Percentiles rank a stretch among this genome's conserved stretches.
Conservation (phyloP, 805 yeast species). For the Saccharomycopsis capsularis region DNA sequence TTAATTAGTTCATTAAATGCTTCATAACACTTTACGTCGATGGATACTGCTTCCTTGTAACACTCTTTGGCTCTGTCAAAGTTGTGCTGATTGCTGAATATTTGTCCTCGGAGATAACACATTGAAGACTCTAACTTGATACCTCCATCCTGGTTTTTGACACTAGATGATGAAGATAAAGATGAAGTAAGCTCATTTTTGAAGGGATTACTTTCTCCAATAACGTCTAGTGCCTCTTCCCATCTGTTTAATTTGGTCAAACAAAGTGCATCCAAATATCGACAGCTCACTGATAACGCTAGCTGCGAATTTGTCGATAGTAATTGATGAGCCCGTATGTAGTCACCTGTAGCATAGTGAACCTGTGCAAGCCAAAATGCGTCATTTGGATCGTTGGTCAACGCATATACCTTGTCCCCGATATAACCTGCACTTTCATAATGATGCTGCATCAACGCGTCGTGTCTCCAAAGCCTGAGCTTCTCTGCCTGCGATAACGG, state of each 20-base stretch:
- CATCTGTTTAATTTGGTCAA: conserved; percentile 63
- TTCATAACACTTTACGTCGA: conserved; percentile 88
- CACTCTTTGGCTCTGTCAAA: conserved; percentile 82
- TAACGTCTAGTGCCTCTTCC: conserved; percentile 83
- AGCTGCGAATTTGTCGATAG: conserved; percentile 49
- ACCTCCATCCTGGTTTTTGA: conserved; percentile 65
- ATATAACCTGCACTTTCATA: conserved; percentile 83
- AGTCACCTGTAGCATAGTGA: conserved; percentile 67
- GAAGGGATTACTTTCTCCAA: conserved; percentile 80
- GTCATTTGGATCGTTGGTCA: conserved; percentile 84
- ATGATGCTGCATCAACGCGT: conserved; percentile 87
- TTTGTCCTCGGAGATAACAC: conserved; percentile 77
- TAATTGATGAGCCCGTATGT: conserved; percentile 68
- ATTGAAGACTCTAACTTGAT: conserved; percentile 81
- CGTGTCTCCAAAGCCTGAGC: conserved; percentile 86
- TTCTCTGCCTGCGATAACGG: conserved; percentile 77
- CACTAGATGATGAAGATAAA: conserved; percentile 22
- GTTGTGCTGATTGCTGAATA: conserved; percentile 76
- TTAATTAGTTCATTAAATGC: conserved; percentile 76
- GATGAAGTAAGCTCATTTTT: conserved; percentile 25
- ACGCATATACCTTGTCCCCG: conserved; percentile 81
- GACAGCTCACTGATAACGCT: conserved; percentile 57
- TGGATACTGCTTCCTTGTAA: conserved; percentile 75
- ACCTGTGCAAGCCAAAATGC: conserved; percentile 97
- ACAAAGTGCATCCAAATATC: conserved; percentile 74